phyloP scores from a whole-genome alignment of 306 rosid genomes.

The Betula pendula region DNA sequence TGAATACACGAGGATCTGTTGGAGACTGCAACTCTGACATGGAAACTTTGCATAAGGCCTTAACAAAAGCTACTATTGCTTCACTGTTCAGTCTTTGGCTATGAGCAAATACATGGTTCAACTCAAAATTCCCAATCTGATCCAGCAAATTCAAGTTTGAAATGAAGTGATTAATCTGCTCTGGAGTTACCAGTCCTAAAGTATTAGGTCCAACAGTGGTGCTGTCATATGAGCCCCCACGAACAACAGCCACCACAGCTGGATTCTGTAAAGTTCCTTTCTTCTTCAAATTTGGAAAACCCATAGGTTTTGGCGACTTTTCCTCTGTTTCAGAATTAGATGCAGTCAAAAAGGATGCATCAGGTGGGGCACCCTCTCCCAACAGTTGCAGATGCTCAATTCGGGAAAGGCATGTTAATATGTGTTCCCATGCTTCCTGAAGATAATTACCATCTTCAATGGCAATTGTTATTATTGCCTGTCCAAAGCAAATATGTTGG shows the following conservation, averaged over 20 bases:
- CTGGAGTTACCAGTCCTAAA: conserved; percentile 84
- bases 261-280: conserved; percentile 90
- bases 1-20: conserved; percentile 97
- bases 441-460: conserved; percentile 95
- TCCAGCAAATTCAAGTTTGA: conserved; percentile 91
- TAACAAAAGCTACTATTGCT: conserved; percentile 96
- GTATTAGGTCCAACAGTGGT: conserved; percentile 69
- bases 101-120: conserved; percentile 97
- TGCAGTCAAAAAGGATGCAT: conserved; percentile 81
- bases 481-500: conserved; percentile 30
- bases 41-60: conserved; percentile 93
- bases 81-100: conserved; percentile 99
- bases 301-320: conserved; percentile 53
- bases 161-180: conserved; percentile 82
- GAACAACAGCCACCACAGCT: conserved; percentile 94
- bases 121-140: conserved; percentile 93
- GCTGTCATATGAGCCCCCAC: conserved; percentile 98
- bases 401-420: conserved; percentile 92
- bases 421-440: conserved; percentile 98
- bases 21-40: conserved; percentile 97
- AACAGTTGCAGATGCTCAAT: conserved; percentile 93
- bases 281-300: conserved; percentile 73
- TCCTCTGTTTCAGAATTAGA: conserved; percentile 72
- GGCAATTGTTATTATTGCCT: conserved; percentile 94
- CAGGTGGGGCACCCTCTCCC: conserved; percentile 98